Evolutionary conservation across 768 basidiomycete genomes (phyloP), one percentile per base, ranked within the genome.

Genomic region (Phylloporus rhodoxanthus): DNA sequence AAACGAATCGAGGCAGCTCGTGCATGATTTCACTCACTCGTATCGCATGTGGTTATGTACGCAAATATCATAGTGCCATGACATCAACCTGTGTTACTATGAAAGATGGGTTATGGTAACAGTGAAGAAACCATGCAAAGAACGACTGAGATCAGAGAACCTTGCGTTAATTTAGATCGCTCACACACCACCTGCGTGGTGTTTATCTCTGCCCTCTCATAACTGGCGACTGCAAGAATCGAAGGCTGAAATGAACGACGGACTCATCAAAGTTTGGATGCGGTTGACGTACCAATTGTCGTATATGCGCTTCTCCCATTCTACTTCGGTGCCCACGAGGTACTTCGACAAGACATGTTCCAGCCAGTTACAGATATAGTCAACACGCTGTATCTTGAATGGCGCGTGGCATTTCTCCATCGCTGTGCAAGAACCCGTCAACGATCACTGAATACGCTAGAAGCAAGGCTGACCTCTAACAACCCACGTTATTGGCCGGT

Each of bases 1-100:
- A 87, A 75, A 77, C 81, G 90, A 61, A 91, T 91, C 62, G 87
- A 90, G 74, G 91, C 91, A 62, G 81, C 76, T 32, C 86, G 90
- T 60, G 70, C 70, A 69, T 80, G 72, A 72, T 49, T 47, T 59
- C 58, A 48, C 53, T 49, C 56, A 38, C 56, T 34, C 38, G 41
- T 40, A 62, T 45, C 29, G 45, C 43, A 53, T 63, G 53, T 56
- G 49, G 53, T 58, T 55, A 58, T 60, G 59, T 67, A 69, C 56
- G 48, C 61, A 47, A 56, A 53, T 54, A 63, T 69, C 67, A 53
- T 65, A 56, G 29, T 61, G 52, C 53, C 55, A 65, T 67, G 61
- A 39, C 57, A 53, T 25, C 48, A 42, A n/a, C 33, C 29, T 15
- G 36, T 23, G 4, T 33, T 15, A 49, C 45, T 17, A 32, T 32